Conservation (phyloP, 768 basidiomycete species). For the Amyloporia xantha region DNA sequence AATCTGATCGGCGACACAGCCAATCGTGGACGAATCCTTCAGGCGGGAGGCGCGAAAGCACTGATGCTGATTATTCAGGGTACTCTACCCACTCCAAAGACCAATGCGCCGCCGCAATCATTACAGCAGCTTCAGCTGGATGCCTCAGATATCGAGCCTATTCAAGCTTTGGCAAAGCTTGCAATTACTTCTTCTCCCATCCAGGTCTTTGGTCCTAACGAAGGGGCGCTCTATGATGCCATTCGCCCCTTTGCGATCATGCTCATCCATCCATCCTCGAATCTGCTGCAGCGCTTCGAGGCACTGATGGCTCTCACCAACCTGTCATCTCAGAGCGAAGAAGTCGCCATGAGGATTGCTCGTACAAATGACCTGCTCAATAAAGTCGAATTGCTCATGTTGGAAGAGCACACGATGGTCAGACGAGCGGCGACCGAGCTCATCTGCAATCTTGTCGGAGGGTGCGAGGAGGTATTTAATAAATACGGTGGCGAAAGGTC, state of each 20-base stretch:
- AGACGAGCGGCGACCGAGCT: constrained; percentile 87
- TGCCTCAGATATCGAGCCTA: constrained; percentile 46
- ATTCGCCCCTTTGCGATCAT: constrained; percentile 74
- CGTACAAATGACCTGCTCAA: constrained; percentile 51
- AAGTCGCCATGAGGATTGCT: constrained; percentile 62
- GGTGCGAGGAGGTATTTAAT: constrained; percentile 69
- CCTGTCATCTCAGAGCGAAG: constrained; percentile 69
- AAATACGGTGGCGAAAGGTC: constrained; percentile 51
- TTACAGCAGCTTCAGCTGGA: constrained; percentile 30
- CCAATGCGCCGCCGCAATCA: constrained; percentile 18
- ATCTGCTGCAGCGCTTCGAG: constrained; percentile 83
- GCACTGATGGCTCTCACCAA: constrained; percentile 96
- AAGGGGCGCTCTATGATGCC: constrained; percentile 71
- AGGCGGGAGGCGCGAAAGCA: constrained; percentile 72
- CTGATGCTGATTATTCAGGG: constrained; percentile 51
- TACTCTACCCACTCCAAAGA: constrained; percentile 29
- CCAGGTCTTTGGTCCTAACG: constrained; percentile 85
- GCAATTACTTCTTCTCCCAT: constrained; percentile 87
- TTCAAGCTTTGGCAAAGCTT: constrained; percentile 90
- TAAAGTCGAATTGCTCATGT: constrained; percentile 64
- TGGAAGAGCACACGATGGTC: constrained; percentile 79
- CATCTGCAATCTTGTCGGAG: constrained; percentile 82
- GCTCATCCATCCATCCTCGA: constrained; percentile 61
- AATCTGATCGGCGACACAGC: constrained; percentile 71
- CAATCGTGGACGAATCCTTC: constrained; percentile 70